These are phyloP conservation scores for Penicillium coprophilum DNA, from an alignment of 495 filamentous ascomycete species.

Conservation along the genomic window DNA sequence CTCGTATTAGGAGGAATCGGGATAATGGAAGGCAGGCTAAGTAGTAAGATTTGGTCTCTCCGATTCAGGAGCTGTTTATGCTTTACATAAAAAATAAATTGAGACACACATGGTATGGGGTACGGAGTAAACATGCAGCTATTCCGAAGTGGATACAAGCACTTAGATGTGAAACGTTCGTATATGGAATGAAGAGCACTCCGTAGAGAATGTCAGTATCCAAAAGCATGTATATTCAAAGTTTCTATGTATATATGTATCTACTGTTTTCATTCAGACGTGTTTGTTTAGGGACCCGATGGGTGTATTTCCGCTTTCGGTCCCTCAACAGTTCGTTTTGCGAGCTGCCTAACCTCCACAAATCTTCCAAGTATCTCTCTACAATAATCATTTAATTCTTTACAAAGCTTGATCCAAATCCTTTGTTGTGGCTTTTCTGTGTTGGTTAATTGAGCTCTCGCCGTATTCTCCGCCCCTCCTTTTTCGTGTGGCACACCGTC, in stretches of 20 bases:
- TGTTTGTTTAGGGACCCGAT: constrained; percentile 1
- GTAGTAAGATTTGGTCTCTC: neutral
- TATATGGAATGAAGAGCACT: neutral
- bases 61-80: neutral
- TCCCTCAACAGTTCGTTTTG: neutral
- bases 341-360: neutral
- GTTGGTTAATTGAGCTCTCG: constrained; percentile 12
- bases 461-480: constrained; percentile 27
- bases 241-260: neutral
- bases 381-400: neutral
- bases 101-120: neutral
- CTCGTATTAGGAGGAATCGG: constrained; percentile 5
- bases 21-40: neutral
- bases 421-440: constrained; percentile 1
- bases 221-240: neutral
- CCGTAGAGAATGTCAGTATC: neutral
- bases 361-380: neutral
- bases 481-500: constrained; percentile 26
- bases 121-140: neutral
- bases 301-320: constrained; percentile 19
- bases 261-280: constrained; percentile 5
- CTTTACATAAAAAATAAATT: neutral
- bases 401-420: neutral
- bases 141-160: constrained; percentile 1
- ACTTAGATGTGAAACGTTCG: neutral